phyloP scores from a whole-genome alignment of 768 basidiomycete species.

The Pleurotus salmoneostramineus region DNA sequence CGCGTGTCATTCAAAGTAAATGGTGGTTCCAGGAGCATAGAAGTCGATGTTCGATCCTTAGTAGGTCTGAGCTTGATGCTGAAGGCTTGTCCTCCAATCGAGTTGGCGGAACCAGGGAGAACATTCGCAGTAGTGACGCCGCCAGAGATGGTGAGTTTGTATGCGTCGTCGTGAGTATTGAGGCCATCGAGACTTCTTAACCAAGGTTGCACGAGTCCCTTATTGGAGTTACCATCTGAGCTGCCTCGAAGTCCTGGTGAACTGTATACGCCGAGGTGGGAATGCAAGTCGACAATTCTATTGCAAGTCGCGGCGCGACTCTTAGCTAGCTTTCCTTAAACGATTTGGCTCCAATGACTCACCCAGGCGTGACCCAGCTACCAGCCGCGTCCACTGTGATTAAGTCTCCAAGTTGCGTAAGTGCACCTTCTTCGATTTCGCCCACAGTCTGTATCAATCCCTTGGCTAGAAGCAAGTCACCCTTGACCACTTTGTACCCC shows the following conservation, averaged over 20 bases:
- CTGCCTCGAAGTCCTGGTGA: slow-evolving; percentile 50
- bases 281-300: slow-evolving; percentile 53
- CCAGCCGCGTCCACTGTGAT: slow-evolving; percentile 57
- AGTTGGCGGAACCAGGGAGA: slow-evolving; percentile 66
- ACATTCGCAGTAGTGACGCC: slow-evolving; percentile 78
- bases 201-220: slow-evolving; percentile 50
- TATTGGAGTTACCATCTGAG: slow-evolving; percentile 51
- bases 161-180: slow-evolving; percentile 78
- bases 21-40: slow-evolving; percentile 76
- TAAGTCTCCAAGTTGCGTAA: slow-evolving; percentile 38
- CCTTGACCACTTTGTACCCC: slow-evolving; percentile 49
- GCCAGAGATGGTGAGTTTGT: slow-evolving; percentile 65
- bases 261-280: slow-evolving; percentile 56
- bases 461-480: slow-evolving; percentile 66
- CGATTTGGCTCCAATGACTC: slow-evolving; percentile 34
- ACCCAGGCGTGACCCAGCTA: slow-evolving; percentile 66
- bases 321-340: slow-evolving; percentile 15
- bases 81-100: slow-evolving; percentile 67
- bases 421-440: slow-evolving; percentile 35
- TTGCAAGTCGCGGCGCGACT: slow-evolving; percentile 14
- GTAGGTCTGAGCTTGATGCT: slow-evolving; percentile 78
- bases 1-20: slow-evolving; percentile 52
- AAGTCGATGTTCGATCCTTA: slow-evolving; percentile 61
- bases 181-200: slow-evolving; percentile 74
- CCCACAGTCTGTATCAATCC: slow-evolving; percentile 62